Evolutionary conservation across 2,329 filamentous ascomycete species (phyloP).

Genomic region (Phyllosticta capitalensis): DNA sequence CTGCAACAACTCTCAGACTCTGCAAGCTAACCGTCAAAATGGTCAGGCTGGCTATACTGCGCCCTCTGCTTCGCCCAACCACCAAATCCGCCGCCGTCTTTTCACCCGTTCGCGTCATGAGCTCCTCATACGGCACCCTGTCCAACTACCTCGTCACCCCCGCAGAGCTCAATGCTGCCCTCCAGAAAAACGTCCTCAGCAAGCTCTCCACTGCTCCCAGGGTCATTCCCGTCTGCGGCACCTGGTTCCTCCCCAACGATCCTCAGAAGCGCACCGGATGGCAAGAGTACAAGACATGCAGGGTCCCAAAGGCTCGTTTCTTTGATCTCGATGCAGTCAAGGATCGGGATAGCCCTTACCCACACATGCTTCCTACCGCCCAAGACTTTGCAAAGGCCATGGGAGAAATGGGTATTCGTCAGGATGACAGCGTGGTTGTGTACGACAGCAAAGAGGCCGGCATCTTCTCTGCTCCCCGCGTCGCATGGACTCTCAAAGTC

Average conservation of each 20-base stretch:
- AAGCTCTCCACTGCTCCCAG: constrained; percentile 72
- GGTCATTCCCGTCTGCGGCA: constrained; percentile 80
- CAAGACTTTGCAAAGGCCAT: constrained; percentile 79
- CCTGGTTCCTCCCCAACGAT: constrained; percentile 96
- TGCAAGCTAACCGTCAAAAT: background rate
- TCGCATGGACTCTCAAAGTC: constrained; percentile 83
- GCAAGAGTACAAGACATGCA: constrained; percentile 68
- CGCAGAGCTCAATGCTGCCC: constrained; percentile 66
- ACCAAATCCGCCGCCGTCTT: background rate
- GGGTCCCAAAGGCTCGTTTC: constrained; percentile 85
- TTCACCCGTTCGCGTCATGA: constrained; percentile 21
- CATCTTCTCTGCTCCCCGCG: constrained; percentile 87
- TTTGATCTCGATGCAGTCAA: constrained; percentile 92
- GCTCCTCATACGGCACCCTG: constrained; percentile 37
- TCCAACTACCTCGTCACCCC: constrained; percentile 82
- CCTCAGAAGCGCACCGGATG: constrained; percentile 62
- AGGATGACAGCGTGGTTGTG: constrained; percentile 83
- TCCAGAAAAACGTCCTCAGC: constrained; percentile 72
- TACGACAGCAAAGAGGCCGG: constrained; percentile 89
- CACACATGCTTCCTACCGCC: constrained; percentile 86
- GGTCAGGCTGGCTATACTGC: constrained; percentile 7
- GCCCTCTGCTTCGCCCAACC: background rate
- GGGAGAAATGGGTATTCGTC: constrained; percentile 76
- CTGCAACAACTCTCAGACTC: background rate
- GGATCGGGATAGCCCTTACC: constrained; percentile 79